Evolutionary conservation across 148 eudicot genomes (phyloP).

Genomic region (Rhododendron molle): DNA sequence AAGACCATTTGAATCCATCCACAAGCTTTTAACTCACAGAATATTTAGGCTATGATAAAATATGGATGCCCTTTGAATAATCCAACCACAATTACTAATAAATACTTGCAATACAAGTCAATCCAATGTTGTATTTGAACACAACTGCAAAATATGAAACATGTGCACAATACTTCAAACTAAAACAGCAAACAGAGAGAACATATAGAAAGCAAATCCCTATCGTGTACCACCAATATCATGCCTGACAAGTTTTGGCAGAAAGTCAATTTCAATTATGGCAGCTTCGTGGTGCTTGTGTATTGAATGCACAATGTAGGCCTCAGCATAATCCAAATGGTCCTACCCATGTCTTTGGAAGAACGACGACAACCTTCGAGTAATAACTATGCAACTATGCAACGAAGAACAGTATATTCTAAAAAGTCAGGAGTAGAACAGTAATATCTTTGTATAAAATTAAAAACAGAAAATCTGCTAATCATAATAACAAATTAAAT

Average conservation of each 20-base stretch:
- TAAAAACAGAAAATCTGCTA: too few relatives aligned
- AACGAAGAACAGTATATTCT: too few relatives aligned
- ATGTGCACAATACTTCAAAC: constrained; percentile 33
- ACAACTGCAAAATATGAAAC: constrained; percentile 84
- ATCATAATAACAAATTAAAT: too few relatives aligned
- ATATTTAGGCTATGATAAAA: constrained; percentile 24
- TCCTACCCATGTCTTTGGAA: too few relatives aligned
- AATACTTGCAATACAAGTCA: constrained; percentile 98
- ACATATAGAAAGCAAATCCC: constrained; percentile 13
- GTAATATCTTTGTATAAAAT: too few relatives aligned
- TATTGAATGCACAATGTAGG: constrained; percentile 45
- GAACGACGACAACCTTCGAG: too few relatives aligned
- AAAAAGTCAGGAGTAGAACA: too few relatives aligned
- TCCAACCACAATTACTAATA: constrained; percentile 25
- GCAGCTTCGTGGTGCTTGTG: constrained; percentile 58
- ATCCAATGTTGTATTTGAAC: constrained; percentile 99
- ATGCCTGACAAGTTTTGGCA: constrained; percentile 43
- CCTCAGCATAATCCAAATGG: too few relatives aligned
- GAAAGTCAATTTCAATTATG: constrained; percentile 52
- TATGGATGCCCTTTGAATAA: constrained; percentile 22
- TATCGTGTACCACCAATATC: constrained; percentile 43
- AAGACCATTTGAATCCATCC: constrained; percentile 37
- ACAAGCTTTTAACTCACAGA: constrained; percentile 40
- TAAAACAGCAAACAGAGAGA: constrained; percentile 5
- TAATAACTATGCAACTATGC: too few relatives aligned